These are phyloP conservation scores for Claviceps africana DNA, from an alignment of 2,329 filamentous ascomycete genomes.

Conservation along the genomic window DNA sequence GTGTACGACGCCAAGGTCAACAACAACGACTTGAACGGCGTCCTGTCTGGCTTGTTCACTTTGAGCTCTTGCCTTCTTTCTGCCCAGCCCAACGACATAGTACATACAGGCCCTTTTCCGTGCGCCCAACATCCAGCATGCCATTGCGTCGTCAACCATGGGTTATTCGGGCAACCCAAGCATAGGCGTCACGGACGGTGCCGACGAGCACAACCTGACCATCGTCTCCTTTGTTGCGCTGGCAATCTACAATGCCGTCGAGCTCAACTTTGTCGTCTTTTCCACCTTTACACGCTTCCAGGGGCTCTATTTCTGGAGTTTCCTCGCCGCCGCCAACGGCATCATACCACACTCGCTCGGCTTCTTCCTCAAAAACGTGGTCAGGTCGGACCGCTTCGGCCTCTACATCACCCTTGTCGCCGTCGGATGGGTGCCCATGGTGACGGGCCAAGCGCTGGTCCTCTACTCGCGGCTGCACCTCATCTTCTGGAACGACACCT, in stretches of 20 bases:
- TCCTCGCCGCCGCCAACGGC: slow-evolving; percentile 19
- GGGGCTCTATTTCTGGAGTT: slow-evolving; percentile 26
- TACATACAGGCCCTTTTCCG: no score
- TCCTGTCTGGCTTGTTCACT: no score
- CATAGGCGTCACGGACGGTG: neutral
- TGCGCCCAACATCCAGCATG: neutral
- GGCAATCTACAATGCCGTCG: slow-evolving; percentile 17
- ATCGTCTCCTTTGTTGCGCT: slow-evolving; percentile 4
- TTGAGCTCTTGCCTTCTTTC: no score
- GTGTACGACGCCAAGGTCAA: no score
- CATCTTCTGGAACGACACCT: slow-evolving; percentile 33
- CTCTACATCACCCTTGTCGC: slow-evolving; percentile 11
- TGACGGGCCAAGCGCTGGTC: slow-evolving; percentile 45
- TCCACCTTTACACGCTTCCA: slow-evolving; percentile 16
- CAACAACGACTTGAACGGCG: no score
- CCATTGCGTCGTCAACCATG: neutral
- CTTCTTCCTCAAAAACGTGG: slow-evolving; percentile 28
- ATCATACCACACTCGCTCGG: slow-evolving; percentile 25
- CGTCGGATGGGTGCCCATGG: slow-evolving; percentile 27
- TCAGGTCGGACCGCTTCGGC: slow-evolving; percentile 5
- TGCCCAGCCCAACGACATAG: no score
- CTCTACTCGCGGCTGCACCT: slow-evolving; percentile 49
- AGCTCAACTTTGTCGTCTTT: slow-evolving; percentile 19
- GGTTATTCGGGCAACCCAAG: slow-evolving; percentile 5
- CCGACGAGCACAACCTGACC: neutral